These are phyloP conservation scores for Fusarium annulatum DNA, from an alignment of 2,329 filamentous ascomycete genomes.

Conservation along the genomic window DNA sequence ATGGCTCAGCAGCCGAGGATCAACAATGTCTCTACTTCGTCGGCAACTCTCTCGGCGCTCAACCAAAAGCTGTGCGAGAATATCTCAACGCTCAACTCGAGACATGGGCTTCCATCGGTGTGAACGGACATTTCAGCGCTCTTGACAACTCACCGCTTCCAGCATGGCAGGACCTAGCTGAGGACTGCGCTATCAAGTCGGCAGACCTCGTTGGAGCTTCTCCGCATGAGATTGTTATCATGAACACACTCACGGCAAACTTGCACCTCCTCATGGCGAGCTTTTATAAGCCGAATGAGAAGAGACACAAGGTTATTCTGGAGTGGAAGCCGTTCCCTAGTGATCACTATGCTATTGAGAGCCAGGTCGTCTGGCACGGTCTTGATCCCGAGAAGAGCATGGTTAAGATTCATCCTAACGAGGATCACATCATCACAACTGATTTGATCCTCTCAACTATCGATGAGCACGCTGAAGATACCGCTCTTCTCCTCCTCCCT, in stretches of 20 bases:
- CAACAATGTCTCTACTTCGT: constrained; percentile 77
- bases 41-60: constrained; percentile 88
- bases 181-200: constrained; percentile 75
- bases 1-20: constrained; percentile 46
- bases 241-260: constrained; percentile 88
- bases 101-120: constrained; percentile 86
- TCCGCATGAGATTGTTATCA: constrained; percentile 80
- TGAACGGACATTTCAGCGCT: constrained; percentile 82
- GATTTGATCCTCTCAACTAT: constrained; percentile 78
- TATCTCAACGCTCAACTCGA: constrained; percentile 79
- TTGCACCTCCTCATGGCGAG: constrained; percentile 85
- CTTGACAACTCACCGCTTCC: constrained; percentile 75
- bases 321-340: constrained; percentile 92
- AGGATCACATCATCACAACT: constrained; percentile 72
- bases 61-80: constrained; percentile 74
- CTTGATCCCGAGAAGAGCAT: constrained; percentile 75
- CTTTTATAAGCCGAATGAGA: constrained; percentile 78
- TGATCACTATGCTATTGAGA: constrained; percentile 87
- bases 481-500: constrained; percentile 82
- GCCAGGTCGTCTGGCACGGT: constrained; percentile 79
- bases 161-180: constrained; percentile 83
- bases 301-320: constrained; percentile 81
- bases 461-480: constrained; percentile 76
- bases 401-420: constrained; percentile 76
- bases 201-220: constrained; percentile 80